Conservation (phyloP, 2,329 filamentous ascomycete genomes). For the Ophiostoma ips region DNA sequence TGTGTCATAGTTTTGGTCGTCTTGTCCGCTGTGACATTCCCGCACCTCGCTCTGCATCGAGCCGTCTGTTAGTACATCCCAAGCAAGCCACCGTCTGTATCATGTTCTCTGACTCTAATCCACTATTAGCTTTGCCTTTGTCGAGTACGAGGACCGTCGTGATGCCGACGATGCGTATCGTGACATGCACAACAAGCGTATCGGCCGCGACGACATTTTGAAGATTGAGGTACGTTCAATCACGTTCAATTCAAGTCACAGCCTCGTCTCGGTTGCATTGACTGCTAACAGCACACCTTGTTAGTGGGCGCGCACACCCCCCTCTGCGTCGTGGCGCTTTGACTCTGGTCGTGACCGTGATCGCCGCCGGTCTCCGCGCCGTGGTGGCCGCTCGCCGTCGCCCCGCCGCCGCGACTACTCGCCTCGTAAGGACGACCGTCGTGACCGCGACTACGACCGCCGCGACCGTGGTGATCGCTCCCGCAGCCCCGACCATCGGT, state of each 20-base stretch:
- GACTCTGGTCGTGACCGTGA: conserved; percentile 76
- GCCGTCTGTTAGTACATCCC: conserved; percentile 72
- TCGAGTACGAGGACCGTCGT: conserved; percentile 96
- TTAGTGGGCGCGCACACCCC: conserved; percentile 97
- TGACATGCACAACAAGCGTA: conserved; percentile 99
- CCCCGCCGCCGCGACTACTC: conserved; percentile 75
- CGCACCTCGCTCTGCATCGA: conserved; percentile 82
- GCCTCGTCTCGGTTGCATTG: not conserved
- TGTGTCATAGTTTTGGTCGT: conserved; percentile 64
- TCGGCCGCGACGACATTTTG: conserved; percentile 84
- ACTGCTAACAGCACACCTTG: not conserved
- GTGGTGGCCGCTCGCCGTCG: conserved; percentile 56
- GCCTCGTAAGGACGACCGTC: conserved; percentile 76
- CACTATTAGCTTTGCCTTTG: conserved; percentile 83
- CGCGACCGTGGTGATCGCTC: conserved; percentile 58
- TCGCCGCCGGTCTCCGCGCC: conserved; percentile 49
- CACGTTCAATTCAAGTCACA: too few relatives aligned
- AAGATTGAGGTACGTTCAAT: conserved; percentile 78
- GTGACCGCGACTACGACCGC: conserved; percentile 51
- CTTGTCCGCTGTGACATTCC: conserved; percentile 98
- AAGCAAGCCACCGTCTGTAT: too few relatives aligned
- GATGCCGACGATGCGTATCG: conserved; percentile 98
- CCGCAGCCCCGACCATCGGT: conserved; percentile 54
- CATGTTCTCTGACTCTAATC: too few relatives aligned
- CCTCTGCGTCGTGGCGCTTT: conserved; percentile 96